A percentile compares a stretch with the other conserved stretches of the same genome.
These are phyloP conservation scores for Fistulifera pelliculosa DNA, from an alignment of 108 stramenopile genomes.

Conservation along the genomic window DNA sequence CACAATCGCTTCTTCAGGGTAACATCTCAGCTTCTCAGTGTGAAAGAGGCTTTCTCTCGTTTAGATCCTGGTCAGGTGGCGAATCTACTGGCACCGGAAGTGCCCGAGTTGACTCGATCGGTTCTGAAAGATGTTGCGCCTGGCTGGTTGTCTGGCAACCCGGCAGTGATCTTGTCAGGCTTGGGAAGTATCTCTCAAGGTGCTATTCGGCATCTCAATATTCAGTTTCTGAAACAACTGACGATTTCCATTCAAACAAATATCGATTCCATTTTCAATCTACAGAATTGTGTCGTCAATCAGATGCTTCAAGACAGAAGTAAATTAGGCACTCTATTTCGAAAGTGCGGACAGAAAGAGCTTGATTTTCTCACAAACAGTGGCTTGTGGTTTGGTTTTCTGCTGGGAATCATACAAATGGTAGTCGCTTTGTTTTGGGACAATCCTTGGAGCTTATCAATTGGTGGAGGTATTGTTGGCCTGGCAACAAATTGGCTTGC, in stretches of 20 bases:
- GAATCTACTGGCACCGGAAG: conserved; percentile 49
- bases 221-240: conserved; percentile 25
- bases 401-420: conserved; percentile 90
- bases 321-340: conserved; percentile 66
- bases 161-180: conserved; percentile 7
- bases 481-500: conserved; percentile 90
- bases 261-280: conserved; percentile 53
- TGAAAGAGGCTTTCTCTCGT: conserved; percentile 68
- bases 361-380: conserved; percentile 79
- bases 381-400: conserved; percentile 92
- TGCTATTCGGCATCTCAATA: conserved; percentile 13
- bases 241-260: conserved; percentile 65
- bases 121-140: conserved; percentile 45
- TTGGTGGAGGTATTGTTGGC: conserved; percentile 87
- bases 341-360: conserved; percentile 71
- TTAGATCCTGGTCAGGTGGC: conserved; percentile 60
- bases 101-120: conserved; percentile 52
- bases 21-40: conserved; percentile 65
- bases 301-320: conserved; percentile 81
- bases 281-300: conserved; percentile 76
- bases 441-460: conserved; percentile 86
- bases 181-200: conserved; percentile 14
- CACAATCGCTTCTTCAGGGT: conserved; percentile 17
- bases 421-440: conserved; percentile 87
- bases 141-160: background rate